Percentiles rank a stretch among this genome's conserved stretches.
phyloP scores from a whole-genome alignment of 2,329 filamentous ascomycete species.

The Fusarium sp. region DNA sequence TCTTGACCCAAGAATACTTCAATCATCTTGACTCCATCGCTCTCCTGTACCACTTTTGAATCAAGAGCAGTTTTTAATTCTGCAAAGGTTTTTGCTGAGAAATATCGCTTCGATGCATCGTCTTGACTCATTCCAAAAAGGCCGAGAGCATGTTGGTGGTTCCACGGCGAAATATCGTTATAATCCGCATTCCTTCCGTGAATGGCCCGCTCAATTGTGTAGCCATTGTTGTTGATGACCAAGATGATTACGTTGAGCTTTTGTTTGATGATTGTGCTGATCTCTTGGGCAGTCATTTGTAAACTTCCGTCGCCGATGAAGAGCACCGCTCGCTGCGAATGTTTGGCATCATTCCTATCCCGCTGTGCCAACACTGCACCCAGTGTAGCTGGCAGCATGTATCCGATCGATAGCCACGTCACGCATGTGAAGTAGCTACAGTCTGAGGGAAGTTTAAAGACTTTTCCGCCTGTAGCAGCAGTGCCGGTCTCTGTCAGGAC shows the following conservation, averaged over 20 bases:
- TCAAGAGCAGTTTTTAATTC: slow-evolving; percentile 7
- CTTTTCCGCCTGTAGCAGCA: slow-evolving; percentile 20
- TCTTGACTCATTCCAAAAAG: slow-evolving; percentile 9
- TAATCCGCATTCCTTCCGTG: slow-evolving; percentile 16
- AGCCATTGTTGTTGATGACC: slow-evolving; percentile 24
- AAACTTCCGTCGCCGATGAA: slow-evolving; percentile 22
- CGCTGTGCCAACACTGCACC: slow-evolving; percentile 12
- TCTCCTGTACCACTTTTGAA: neutral
- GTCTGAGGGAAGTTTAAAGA: neutral
- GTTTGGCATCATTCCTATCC: neutral
- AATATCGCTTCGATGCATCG: neutral
- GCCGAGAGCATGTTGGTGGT: slow-evolving; percentile 8
- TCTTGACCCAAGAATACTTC: slow-evolving; percentile 23
- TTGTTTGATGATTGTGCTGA: slow-evolving; percentile 20
- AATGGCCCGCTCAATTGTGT: slow-evolving; percentile 24
- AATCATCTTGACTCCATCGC: slow-evolving; percentile 10
- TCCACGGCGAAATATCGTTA: slow-evolving; percentile 20
- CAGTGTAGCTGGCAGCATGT: slow-evolving; percentile 24
- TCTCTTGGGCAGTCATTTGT: slow-evolving; percentile 21
- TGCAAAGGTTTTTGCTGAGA: neutral
- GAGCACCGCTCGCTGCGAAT: slow-evolving; percentile 4
- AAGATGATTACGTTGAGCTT: slow-evolving; percentile 16
- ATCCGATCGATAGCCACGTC: slow-evolving; percentile 23
- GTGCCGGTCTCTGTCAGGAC: slow-evolving; percentile 20
- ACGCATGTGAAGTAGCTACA: slow-evolving; percentile 13